Evolutionary conservation across 2,329 filamentous ascomycete species (phyloP), one percentile per base, ranked within the genome.

Genomic region (Cryphonectria carpinicola): DNA sequence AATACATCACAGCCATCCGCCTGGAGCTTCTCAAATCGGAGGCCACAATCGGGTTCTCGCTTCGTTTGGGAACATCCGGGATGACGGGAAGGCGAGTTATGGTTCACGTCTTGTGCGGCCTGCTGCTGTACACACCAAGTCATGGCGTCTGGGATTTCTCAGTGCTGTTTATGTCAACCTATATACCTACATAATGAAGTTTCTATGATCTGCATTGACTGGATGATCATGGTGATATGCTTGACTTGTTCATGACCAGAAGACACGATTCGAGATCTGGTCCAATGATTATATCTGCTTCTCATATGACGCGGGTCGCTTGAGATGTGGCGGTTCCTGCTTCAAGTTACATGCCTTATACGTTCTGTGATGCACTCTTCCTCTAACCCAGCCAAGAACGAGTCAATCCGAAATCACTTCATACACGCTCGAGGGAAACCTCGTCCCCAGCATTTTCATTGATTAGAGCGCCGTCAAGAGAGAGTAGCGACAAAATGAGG

Each of bases 131-230:
- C 64, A 61, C 17, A 43, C 37, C n/a, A 39, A 49, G 63, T 58
- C n/a, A 49, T 67, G 41, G 68, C 62, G 63, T 70, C 28, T 32
- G 66, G 61, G 58, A 49, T 65, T 60, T 54, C 22, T 58, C 37
- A 14, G 35, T 46, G 35, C 63, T 46, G 43, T 67, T 54, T 62
- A 32, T 49, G 60, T 62, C 37, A 25, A 68, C 37, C 35, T 56
- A 72, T 54, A 68, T 72, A 70, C 56, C 39, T 64, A 28, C 61
- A 52, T 65, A 65, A 65, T 56, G 17, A 65, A 54, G 5, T 17
- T 35, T 56, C 19, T 10, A 5, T 60, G 65, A 67, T 49, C 13
- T 58, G 54, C 13, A 8, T 58, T 28, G 52, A 56, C n/a, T 56
- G 52, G 25, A 32, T 8, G 0, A 19, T 35, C 14, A 13, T 22